These are phyloP conservation scores for Ganoderma sinense DNA, from an alignment of 1,284 basidiomycete species.

Conservation along the genomic window DNA sequence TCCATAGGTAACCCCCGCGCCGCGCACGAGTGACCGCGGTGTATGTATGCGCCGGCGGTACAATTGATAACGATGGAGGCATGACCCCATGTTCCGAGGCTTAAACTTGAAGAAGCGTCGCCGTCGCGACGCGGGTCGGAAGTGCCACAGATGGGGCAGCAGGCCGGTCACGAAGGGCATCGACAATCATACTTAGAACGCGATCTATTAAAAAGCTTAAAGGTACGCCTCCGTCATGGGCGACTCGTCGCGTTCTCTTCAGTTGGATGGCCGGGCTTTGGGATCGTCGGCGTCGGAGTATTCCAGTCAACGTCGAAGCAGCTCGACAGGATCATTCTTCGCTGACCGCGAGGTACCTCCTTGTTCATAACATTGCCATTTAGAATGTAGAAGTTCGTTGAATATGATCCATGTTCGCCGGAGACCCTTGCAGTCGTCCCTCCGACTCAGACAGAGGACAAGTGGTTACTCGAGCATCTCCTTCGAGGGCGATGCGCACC, in stretches of 20 bases:
- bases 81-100: neutral
- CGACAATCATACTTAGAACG: neutral
- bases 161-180: neutral
- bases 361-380: neutral
- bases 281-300: neutral
- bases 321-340: neutral
- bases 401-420: neutral
- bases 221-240: neutral
- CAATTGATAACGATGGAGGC: neutral
- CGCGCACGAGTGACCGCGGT: constrained; percentile 21
- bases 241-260: no score
- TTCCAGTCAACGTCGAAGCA: neutral
- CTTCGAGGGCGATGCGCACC: no score
- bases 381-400: neutral
- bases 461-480: neutral
- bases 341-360: neutral
- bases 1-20: constrained; percentile 31
- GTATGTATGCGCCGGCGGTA: neutral
- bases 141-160: neutral
- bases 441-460: neutral
- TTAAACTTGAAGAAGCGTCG: neutral
- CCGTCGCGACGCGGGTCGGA: neutral
- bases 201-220: neutral
- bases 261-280: neutral
- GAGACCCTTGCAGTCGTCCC: no score